Base-by-base conservation (phyloP, 805 yeast species). In the Cyberlindnera mrakii region DNA sequence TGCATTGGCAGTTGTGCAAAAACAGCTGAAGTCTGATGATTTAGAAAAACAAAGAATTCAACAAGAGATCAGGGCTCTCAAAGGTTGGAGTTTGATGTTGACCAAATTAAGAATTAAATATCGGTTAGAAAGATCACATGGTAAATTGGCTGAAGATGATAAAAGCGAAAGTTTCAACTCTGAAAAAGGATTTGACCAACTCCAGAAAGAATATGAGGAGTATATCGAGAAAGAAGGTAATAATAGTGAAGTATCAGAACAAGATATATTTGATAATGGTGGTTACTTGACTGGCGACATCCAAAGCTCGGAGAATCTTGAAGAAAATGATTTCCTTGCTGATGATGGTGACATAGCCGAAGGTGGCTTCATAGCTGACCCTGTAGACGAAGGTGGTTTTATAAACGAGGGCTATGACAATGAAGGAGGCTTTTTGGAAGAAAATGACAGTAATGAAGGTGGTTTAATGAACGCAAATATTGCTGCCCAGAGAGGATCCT, bases 1-100 rank as follows among this genome's bases (percentile, higher is more conserved):
- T 32, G 90, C 89, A 0, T 68, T 86, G 32, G 53, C 63, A 20
- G 63, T 69, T 0, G 80, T 80, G 1, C 63, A 74, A 35, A 71
- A 74, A 9, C 67, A 70, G 18, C 55, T 82, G 18, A 54, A 66
- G 40, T 75, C 72, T 17, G 78, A 78, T 33, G 49, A 46, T 2
- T n/a, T 15, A 0, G 59, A 74, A 30, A 72, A 71, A 10, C 68
- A 68, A 41, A 56, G 67, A 41, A 62, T 63, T 32, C 60, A 67
- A 17, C 64, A 65, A 14, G 81, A 78, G 46, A 52, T 75, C 36
- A 66, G 68, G 19, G 77, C 84, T 3, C 60, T 76, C 50, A 64
- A 63, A 41, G 67, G 64, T 38, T 72, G 77, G 78, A 66, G 62
- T 46, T 59, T 62, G 40, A 60, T 73, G 43, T 57, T 71, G 49